A percentile compares a stretch with the other conserved stretches of the same genome.
phyloP scores from a whole-genome alignment of 2,329 filamentous ascomycete species.

The Diaporthe sp. region DNA sequence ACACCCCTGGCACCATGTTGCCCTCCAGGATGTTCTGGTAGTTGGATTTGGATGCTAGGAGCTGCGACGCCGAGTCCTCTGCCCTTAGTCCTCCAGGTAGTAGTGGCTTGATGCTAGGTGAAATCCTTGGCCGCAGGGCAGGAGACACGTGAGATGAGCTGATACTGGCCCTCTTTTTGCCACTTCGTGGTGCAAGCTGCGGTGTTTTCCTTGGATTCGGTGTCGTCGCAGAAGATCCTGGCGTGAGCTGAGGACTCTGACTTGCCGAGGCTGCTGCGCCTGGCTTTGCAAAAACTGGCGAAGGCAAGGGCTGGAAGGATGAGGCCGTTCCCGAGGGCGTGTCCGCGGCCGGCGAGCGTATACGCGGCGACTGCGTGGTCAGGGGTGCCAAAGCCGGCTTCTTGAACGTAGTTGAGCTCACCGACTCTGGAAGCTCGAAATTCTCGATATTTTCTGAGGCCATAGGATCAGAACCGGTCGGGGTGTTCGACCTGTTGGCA shows the following conservation, averaged over 20 bases:
- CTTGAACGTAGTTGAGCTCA: conserved; percentile 59
- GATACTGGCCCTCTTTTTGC: conserved; percentile 78
- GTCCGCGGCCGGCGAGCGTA: conserved; percentile 54
- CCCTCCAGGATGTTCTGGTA: conserved; percentile 98
- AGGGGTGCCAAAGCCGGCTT: conserved; percentile 62
- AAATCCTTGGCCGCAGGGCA: conserved; percentile 88
- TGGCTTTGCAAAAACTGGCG: conserved; percentile 59
- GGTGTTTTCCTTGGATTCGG: conserved; percentile 65
- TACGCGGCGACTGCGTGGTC: conserved; percentile 58
- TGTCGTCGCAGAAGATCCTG: conserved; percentile 59
- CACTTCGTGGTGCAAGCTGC: conserved; percentile 66
- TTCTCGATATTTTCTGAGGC: conserved; percentile 67
- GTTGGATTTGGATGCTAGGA: conserved; percentile 94
- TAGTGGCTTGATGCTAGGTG: conserved; percentile 92
- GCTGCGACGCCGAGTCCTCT: conserved; percentile 74
- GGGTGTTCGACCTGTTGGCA: conserved; percentile 59
- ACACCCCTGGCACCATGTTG: conserved; percentile 88
- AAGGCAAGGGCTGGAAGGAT: conserved; percentile 61
- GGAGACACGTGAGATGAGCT: conserved; percentile 85
- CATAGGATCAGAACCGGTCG: conserved; percentile 53
- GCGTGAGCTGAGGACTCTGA: conserved; percentile 74
- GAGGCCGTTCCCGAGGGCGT: conserved; percentile 62
- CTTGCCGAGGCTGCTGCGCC: conserved; percentile 64
- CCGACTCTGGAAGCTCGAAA: conserved; percentile 80
- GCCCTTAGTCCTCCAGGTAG: conserved; percentile 72